Conservation (phyloP, 2,329 filamentous ascomycete species). For the Fusarium hostae region DNA sequence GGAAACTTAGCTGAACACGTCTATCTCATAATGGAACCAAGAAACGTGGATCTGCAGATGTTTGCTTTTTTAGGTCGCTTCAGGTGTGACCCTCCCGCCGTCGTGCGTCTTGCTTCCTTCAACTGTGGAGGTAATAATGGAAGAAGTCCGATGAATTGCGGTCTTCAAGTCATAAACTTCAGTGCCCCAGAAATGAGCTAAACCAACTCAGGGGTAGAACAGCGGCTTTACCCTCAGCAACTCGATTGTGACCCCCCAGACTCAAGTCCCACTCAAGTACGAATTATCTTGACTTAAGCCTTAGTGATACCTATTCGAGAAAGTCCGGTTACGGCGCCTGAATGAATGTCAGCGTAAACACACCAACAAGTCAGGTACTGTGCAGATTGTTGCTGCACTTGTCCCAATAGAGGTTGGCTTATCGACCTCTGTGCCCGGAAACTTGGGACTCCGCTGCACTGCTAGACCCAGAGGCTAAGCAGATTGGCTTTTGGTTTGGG, state of each 20-base stretch:
- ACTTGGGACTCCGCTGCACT: conserved; percentile 30
- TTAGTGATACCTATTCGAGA: conserved; percentile 7
- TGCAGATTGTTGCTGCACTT: conserved; percentile 14
- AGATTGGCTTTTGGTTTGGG: conserved; percentile 14
- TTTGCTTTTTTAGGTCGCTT: conserved; percentile 29
- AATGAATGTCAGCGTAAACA: conserved; percentile 18
- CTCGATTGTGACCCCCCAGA: conserved; percentile 10
- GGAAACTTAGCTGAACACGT: conserved; percentile 4
- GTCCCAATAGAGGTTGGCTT: conserved; percentile 14
- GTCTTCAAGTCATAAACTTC: conserved; percentile 6
- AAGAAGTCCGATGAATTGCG: conserved; percentile 15
- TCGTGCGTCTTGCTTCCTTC: not conserved
- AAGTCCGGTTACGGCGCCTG: not conserved
- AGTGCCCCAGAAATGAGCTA: conserved; percentile 13
- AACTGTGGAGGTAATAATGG: conserved; percentile 11
- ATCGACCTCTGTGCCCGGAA: conserved; percentile 28
- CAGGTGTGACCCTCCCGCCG: conserved; percentile 25
- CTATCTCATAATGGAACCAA: conserved; percentile 21
- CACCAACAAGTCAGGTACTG: conserved; percentile 23
- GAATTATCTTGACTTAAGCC: conserved; percentile 2
- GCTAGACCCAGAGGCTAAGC: conserved; percentile 18
- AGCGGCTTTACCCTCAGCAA: not conserved
- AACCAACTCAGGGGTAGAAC: conserved; percentile 17
- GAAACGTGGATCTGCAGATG: conserved; percentile 29
- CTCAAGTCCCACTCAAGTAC: conserved; percentile 1